Percentiles rank a stretch among this genome's conserved stretches.
These are phyloP conservation scores for Blastobotrys muscicola DNA, from an alignment of 805 yeast genomes.

Conservation along the genomic window DNA sequence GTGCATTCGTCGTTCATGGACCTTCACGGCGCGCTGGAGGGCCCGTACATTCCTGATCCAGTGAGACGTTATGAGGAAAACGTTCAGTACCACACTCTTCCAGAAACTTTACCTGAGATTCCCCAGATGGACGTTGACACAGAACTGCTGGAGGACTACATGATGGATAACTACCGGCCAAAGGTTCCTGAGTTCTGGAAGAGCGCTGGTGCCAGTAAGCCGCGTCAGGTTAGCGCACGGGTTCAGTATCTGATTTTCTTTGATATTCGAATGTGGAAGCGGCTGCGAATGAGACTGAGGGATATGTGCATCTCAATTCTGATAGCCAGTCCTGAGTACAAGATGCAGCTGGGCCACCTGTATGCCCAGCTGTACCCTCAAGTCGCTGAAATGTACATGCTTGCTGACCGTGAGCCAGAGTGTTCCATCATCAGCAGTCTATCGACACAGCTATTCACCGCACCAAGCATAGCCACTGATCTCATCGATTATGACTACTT, in stretches of 20 bases:
- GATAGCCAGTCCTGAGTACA: constrained; percentile 49
- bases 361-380: constrained; percentile 78
- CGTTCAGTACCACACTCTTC: background rate
- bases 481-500: constrained; percentile 58
- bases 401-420: constrained; percentile 83
- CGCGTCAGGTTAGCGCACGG: constrained; percentile 22
- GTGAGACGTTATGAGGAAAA: constrained; percentile 1
- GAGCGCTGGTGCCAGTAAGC: background rate
- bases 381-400: constrained; percentile 57
- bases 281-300: constrained; percentile 46
- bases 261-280: constrained; percentile 67
- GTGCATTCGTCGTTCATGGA: constrained; percentile 2
- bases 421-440: constrained; percentile 61
- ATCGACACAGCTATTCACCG: constrained; percentile 80
- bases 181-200: background rate
- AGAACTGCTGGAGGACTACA: background rate
- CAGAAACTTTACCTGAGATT: constrained; percentile 1
- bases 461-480: constrained; percentile 67
- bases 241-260: constrained; percentile 52
- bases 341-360: constrained; percentile 57
- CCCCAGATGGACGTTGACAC: constrained; percentile 1
- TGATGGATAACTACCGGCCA: too few relatives aligned
- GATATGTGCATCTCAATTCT: constrained; percentile 57
- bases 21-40: constrained; percentile 8
- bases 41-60: constrained; percentile 13